Evolutionary conservation across 129 eudicot species (phyloP).

Genomic region (Rutidosis leptorrhynchoides): DNA sequence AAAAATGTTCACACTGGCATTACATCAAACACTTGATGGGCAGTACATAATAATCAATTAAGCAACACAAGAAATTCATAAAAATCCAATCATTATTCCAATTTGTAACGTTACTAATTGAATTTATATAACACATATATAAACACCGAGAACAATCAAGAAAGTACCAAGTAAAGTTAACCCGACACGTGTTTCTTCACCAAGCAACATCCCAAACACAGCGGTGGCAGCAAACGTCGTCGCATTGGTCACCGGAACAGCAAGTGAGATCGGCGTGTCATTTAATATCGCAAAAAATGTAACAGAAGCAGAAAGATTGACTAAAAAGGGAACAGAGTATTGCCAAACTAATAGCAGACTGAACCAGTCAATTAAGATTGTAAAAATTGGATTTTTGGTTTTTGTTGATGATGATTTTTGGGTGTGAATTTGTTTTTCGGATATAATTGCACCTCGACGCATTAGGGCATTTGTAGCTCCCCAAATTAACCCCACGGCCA

Average conservation of each 20-base stretch:
- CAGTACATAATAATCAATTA: not conserved
- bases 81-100: slow-evolving; percentile 16
- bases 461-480: slow-evolving; percentile 91
- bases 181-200: slow-evolving; percentile 65
- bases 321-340: slow-evolving; percentile 69
- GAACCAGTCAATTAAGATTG: slow-evolving; percentile 56
- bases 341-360: slow-evolving; percentile 76
- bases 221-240: slow-evolving; percentile 99
- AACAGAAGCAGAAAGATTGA: slow-evolving; percentile 83
- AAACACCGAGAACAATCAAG: slow-evolving; percentile 81
- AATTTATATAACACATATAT: slow-evolving; percentile 63
- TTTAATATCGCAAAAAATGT: slow-evolving; percentile 67
- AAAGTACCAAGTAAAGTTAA: slow-evolving; percentile 74
- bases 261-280: slow-evolving; percentile 71
- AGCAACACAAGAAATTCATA: not conserved
- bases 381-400: slow-evolving; percentile 39
- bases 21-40: slow-evolving; percentile 22
- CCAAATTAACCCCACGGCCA: slow-evolving; percentile 94
- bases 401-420: slow-evolving; percentile 43
- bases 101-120: not conserved
- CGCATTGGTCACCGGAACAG: slow-evolving; percentile 97
- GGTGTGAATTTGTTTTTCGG: slow-evolving; percentile 44
- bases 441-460: slow-evolving; percentile 77
- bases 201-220: slow-evolving; percentile 70
- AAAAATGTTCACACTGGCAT: not conserved